A percentile compares a stretch with the other conserved stretches of the same genome.
phyloP scores from a whole-genome alignment of 2,329 filamentous ascomycete species.

The Drechslerella coelobrocha region DNA sequence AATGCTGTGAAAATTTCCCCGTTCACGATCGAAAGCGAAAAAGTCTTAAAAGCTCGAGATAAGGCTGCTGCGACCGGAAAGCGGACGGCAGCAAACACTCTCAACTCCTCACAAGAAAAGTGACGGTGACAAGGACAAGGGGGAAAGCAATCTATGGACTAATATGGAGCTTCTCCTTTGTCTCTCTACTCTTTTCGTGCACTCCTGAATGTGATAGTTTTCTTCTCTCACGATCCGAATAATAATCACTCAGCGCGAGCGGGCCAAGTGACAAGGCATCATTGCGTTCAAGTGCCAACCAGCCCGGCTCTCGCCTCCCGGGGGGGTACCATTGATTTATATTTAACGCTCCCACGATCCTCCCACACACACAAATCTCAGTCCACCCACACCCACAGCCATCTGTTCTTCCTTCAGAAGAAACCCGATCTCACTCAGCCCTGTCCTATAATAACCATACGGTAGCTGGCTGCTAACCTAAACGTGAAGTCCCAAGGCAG shows the following conservation, averaged over 20 bases:
- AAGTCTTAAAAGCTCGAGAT: slow-evolving; percentile 25
- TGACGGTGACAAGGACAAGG: slow-evolving; percentile 38
- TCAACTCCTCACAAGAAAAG: slow-evolving; percentile 21
- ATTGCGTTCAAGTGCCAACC: slow-evolving; percentile 9
- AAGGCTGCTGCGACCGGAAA: slow-evolving; percentile 24
- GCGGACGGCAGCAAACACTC: slow-evolving; percentile 22
- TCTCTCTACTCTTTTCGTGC: slow-evolving; percentile 29
- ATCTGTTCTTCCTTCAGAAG: slow-evolving; percentile 37
- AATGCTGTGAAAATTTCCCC: slow-evolving; percentile 33
- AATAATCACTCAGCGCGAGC: slow-evolving; percentile 45
- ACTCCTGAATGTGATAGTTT: slow-evolving; percentile 48
- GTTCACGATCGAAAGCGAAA: slow-evolving; percentile 7
- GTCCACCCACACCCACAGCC: slow-evolving; percentile 18
- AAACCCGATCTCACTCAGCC: slow-evolving; percentile 38
- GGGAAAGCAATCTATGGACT: slow-evolving; percentile 26
- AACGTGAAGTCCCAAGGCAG: slow-evolving; percentile 48
- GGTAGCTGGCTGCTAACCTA: slow-evolving; percentile 14
- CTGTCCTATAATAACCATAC: slow-evolving; percentile 8
- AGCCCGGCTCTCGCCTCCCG: slow-evolving; percentile 37
- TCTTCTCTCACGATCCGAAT: slow-evolving; percentile 27
- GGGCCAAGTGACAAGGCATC: slow-evolving; percentile 25
- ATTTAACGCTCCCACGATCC: slow-evolving; percentile 49
- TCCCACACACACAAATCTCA: slow-evolving; percentile 39
- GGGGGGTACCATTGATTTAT: slow-evolving; percentile 28
- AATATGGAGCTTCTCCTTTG: slow-evolving; percentile 36